A percentile compares a stretch with the other conserved stretches of the same genome.
phyloP scores from a whole-genome alignment of 805 yeast species.

The Pichia occidentalis region DNA sequence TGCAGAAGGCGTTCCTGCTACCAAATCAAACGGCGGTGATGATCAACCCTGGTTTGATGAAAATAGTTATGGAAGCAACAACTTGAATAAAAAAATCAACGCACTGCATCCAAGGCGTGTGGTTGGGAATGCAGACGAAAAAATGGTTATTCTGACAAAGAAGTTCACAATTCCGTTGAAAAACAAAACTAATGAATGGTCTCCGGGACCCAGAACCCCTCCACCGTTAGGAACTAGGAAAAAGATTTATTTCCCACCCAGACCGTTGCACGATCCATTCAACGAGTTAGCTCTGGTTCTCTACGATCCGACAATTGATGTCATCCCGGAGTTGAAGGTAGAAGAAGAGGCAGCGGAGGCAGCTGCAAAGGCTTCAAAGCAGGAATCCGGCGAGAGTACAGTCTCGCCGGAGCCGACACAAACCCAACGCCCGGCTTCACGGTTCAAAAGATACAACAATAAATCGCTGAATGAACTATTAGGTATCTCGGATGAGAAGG shows the following conservation, averaged over 20 bases:
- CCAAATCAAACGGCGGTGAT: conserved; percentile 19
- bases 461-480: conserved; percentile 73
- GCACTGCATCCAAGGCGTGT: conserved; percentile 56
- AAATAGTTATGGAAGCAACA: conserved; percentile 20
- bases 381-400: conserved; percentile 11
- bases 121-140: conserved; percentile 33
- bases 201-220: conserved; percentile 47
- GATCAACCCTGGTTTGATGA: conserved; percentile 11
- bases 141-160: conserved; percentile 37
- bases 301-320: conserved; percentile 91
- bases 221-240: conserved; percentile 82
- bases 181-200: conserved; percentile 30
- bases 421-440: conserved; percentile 19
- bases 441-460: conserved; percentile 40
- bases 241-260: conserved; percentile 64
- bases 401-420: conserved; percentile 3
- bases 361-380: conserved; percentile 13
- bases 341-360: conserved; percentile 26
- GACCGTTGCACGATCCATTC: conserved; percentile 92
- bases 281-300: conserved; percentile 91
- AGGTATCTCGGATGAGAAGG: conserved; percentile 57
- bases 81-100: conserved; percentile 38
- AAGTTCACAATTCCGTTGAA: conserved; percentile 58
- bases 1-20: conserved; percentile 32
- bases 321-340: conserved; percentile 28